These are phyloP conservation scores for Corchorus capsularis DNA, from an alignment of 345 rosid genomes.

Conservation along the genomic window DNA sequence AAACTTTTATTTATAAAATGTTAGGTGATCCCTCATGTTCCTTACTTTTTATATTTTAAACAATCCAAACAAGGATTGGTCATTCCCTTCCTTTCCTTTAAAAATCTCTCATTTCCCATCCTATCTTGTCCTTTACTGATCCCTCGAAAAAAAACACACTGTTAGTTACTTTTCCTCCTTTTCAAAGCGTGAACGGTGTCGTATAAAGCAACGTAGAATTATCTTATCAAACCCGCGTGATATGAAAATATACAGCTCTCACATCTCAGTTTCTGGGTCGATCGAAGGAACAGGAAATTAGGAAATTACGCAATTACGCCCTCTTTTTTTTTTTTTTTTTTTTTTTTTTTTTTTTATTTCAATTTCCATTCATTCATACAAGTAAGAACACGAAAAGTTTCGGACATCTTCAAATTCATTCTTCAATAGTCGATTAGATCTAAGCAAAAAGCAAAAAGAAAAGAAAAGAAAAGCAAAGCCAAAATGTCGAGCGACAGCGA, in stretches of 20 bases:
- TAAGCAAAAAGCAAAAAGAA: background rate
- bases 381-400: background rate
- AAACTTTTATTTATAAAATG: no score
- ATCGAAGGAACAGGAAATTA: background rate
- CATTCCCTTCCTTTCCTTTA: no score
- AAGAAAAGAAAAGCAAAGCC: background rate
- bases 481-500: constrained; percentile 87
- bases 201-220: background rate
- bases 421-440: constrained; percentile 32
- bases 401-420: background rate
- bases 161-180: no score
- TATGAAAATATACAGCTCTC: background rate
- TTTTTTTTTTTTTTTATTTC: no score
- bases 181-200: background rate
- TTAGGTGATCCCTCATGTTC: no score
- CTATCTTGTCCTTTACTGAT: no score
- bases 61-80: no score
- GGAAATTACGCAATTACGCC: no score
- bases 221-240: constrained; percentile 12
- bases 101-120: no score
- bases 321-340: no score
- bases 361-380: background rate
- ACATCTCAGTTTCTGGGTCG: background rate
- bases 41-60: no score
- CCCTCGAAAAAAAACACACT: no score